Percentiles rank a stretch among this genome's conserved stretches.
Evolutionary conservation across 1,139 yeast species (phyloP).

Genomic region (Suhomyces coccinellae): DNA sequence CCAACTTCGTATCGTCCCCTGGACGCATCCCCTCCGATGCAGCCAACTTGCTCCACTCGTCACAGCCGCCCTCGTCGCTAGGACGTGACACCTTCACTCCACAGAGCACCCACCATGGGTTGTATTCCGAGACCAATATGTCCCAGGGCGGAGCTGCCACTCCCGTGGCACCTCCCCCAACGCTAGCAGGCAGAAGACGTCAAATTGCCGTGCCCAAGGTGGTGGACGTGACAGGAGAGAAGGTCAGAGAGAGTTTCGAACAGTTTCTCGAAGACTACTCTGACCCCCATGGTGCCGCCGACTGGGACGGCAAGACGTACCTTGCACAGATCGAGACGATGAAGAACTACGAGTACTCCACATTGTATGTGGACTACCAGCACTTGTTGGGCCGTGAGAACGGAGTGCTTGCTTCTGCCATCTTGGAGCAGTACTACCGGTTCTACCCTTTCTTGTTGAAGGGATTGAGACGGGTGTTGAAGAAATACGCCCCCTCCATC

Average conservation of each 20-base stretch:
- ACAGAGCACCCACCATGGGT: slow-evolving; percentile 16
- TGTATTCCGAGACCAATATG: slow-evolving; percentile 20
- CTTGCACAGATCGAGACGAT: slow-evolving; percentile 80
- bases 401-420: slow-evolving; percentile 88
- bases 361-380: slow-evolving; percentile 82
- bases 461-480: slow-evolving; percentile 73
- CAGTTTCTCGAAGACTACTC: slow-evolving; percentile 66
- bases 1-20: slow-evolving; percentile 50
- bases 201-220: slow-evolving; percentile 79
- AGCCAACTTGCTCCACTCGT: slow-evolving; percentile 43
- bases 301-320: slow-evolving; percentile 60
- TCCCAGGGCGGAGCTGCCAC: slow-evolving; percentile 21
- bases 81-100: slow-evolving; percentile 36
- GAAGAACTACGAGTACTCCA: slow-evolving; percentile 72
- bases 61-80: slow-evolving; percentile 47
- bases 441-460: slow-evolving; percentile 80
- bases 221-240: slow-evolving; percentile 88
- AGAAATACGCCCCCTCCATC: slow-evolving; percentile 73
- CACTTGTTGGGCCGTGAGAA: slow-evolving; percentile 76
- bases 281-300: slow-evolving; percentile 35
- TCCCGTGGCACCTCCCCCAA: slow-evolving; percentile 20
- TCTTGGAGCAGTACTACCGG: slow-evolving; percentile 87
- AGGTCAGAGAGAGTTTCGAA: slow-evolving; percentile 89
- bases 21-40: slow-evolving; percentile 49
- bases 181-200: slow-evolving; percentile 45